Evolutionary conservation across 2,329 filamentous ascomycete genomes (phyloP).

Genomic region (Macroventuria anomochaeta): DNA sequence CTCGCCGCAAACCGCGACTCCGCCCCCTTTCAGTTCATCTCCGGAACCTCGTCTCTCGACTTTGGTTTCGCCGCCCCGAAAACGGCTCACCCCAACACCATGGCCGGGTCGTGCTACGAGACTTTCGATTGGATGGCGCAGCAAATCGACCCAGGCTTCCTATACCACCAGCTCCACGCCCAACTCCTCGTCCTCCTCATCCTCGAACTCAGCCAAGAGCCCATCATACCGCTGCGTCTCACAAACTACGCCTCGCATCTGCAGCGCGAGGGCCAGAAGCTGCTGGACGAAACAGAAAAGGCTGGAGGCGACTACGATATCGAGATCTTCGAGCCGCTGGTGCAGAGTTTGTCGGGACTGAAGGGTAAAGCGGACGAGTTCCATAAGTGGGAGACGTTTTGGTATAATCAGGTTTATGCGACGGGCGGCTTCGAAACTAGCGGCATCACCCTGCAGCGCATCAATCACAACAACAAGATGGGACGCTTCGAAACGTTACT

Average conservation of each 20-base stretch:
- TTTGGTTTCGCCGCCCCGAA: slow-evolving; percentile 68
- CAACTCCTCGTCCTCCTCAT: slow-evolving; percentile 83
- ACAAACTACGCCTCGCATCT: slow-evolving; percentile 73
- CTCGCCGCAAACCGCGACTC: slow-evolving; percentile 82
- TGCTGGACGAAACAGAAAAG: slow-evolving; percentile 68
- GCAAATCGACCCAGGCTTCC: slow-evolving; percentile 81
- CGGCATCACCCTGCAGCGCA: slow-evolving; percentile 69
- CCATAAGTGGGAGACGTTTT: slow-evolving; percentile 75
- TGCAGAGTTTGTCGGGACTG: slow-evolving; percentile 68
- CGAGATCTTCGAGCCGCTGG: slow-evolving; percentile 63
- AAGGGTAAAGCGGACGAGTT: slow-evolving; percentile 68
- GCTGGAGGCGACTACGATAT: slow-evolving; percentile 51
- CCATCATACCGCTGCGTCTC: slow-evolving; percentile 83
- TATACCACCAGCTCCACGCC: slow-evolving; percentile 78
- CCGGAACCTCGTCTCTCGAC: slow-evolving; percentile 86
- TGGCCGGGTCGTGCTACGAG: slow-evolving; percentile 86
- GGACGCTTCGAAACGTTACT: slow-evolving; percentile 81
- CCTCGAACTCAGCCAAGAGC: slow-evolving; percentile 81
- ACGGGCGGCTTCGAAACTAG: slow-evolving; percentile 78
- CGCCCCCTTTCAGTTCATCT: slow-evolving; percentile 88
- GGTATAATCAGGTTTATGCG: slow-evolving; percentile 75
- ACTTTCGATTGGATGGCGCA: slow-evolving; percentile 84
- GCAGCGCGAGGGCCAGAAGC: slow-evolving; percentile 67
- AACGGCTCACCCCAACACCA: slow-evolving; percentile 57
- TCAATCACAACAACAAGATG: slow-evolving; percentile 80